Base-by-base conservation (phyloP, 352 stramenopile genomes). In the Blastocystis sp. region DNA sequence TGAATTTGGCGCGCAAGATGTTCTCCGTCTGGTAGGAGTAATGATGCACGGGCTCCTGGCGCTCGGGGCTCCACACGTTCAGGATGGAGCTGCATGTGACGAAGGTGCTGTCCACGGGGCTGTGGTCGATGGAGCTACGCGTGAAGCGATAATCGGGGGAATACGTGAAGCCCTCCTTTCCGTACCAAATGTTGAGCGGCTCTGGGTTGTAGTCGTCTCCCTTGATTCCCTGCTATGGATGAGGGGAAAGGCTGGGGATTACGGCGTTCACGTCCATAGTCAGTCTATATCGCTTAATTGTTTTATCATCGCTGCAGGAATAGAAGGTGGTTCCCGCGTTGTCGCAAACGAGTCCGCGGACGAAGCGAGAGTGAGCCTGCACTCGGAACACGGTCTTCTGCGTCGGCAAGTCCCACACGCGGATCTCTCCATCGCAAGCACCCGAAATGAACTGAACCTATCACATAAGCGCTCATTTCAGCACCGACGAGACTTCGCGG, bases 361-460 rank as follows among this genome's bases (percentile, higher is more conserved):
- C 96, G 63, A 95, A 96, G 65, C 95, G 94, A 52, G 92, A 92
- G 92, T 99, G 96, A 52, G 94, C 96, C 78, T 95, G 94, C 66
- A 94, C 92, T 64, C 92, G 94, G 92, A 95, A 97, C 24, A 99
- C 94, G 90, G 94, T 97, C 70, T 94, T 95, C 62, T 94, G 92
- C 45, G 91, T 93, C 21, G 95, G 93, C 82, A 99, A 90, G 92
- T 99, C 97, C 97, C 97, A 99, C 70, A 99, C 93, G 45, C 95
- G 92, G 61, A 99, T 92, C 89, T 98, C 95, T 45, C 95, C 95
- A 89, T 98, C 95, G 54, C 93, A 94, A 0, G 94, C 94, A 19
- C 93, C 93, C 10, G 89, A 92, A 1, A 96, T 89, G 14, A 96
- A 93, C 11, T 93, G 92, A 34, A 94, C 90, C 70, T 81, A 81